Evolutionary conservation across 371 early-diverging fungal genomes (phyloP), one percentile per base, ranked within the genome.

Genomic region (Syncephalastrum sp.): DNA sequence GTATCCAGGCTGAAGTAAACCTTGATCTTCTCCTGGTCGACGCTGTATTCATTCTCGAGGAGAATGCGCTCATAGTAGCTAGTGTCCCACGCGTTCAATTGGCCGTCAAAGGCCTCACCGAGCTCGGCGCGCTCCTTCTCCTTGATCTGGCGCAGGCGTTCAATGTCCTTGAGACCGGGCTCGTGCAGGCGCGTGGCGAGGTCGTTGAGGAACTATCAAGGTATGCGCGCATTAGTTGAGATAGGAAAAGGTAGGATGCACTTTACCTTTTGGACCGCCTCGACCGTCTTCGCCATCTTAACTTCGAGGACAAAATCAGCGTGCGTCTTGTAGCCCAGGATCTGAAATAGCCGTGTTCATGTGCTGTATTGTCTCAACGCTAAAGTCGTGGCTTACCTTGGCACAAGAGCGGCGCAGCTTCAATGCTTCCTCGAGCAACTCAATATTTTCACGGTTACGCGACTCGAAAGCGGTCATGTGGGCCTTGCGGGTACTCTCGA

Each of bases 261-360:
- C 50, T 57, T 57, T 66, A 78, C 79, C 6, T 75, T 67, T 17
- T 78, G 60, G 15, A 93, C 93, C 1, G 69, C 72, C 45, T 80
- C 77, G 3, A 88, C 85, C 3, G 68, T 69, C 71, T 94, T 91
- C 52, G 95, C 94, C 94, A 95, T 94, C 68, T 88, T 89, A 45
- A 83, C 77, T 60, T 93, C 91, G 12, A 94, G 74, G 12, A 80
- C 75, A 64, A 72, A 93, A 19, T 77, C 84, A 12, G 91, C 90
- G 68, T 93, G 92, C 33, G 75, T 82, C 54, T 72, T 65, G 74
- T 88, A 94, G 0, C 92, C 93, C 27, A 93, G 64, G 50, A 94
- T 65, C 65, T 77, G 42, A 24, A 48, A 25, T 41, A 6, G 13
- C 6, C 38, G 42, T 15, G 16, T 5, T 21, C 15, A 42, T 21